Evolutionary conservation across 805 yeast genomes (phyloP), one percentile per base, ranked within the genome.

Genomic region (Saturnispora sekii): DNA sequence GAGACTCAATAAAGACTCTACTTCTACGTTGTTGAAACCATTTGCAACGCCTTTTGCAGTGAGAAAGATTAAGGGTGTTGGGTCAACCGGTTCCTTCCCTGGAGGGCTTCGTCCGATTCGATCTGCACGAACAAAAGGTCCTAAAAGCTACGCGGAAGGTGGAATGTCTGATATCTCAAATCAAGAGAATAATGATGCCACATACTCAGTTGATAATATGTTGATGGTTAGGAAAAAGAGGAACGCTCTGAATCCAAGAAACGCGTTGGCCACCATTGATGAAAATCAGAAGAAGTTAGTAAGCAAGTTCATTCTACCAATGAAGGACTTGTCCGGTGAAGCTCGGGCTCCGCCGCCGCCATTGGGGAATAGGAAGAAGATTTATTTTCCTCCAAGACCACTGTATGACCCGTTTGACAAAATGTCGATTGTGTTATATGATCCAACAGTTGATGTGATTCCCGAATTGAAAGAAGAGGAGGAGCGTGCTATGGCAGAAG

Each of bases 401-500:
- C 69, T 93, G n/a, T 94, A 90, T 59, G 98, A 93, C 64, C 98
- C 98, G 0, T 72, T 81, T 37, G 88, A 82, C 49, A 97, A 93
- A 60, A 80, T 85, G 55, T 97, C 98, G 2, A 86, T 93, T 45
- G 97, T 93, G 1, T 68, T 93, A 38, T 93, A 87, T 57, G 98
- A 93, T 61, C 98, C 98, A 0, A 85, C 97, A 0, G 81, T 90
- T 3, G 97, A 93, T 57, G 73, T 62, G 49, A 50, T 59, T 42
- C 62, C 69, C 43, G 65, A 61, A 48, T 47, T 48, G 30, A 53
- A 56, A 52, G 52, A 52, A 40, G 59, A 58, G 52, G 57, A 58
- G 36, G 59, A 54, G 53, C 46, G 62, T 41, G 62, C 45, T 54
- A 56, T 53, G 26, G 46, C 47, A 3, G 60, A 59, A 32, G 60